Base-by-base conservation (phyloP, 768 basidiomycete species). In the Rhizopogon rudus region DNA sequence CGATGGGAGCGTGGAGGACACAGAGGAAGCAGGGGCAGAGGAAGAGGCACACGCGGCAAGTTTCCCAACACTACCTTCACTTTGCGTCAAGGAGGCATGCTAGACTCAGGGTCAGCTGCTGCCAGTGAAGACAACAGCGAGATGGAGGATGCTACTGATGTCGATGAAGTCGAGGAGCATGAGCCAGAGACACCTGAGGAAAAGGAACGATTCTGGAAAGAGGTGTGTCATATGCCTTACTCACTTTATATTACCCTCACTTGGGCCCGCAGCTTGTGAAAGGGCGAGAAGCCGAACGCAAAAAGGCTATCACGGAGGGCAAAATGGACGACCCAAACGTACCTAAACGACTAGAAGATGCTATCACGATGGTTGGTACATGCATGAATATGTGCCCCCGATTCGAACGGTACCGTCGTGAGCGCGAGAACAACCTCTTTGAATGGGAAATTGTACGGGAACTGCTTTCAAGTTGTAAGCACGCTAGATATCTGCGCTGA, bases 301-400 rank as follows among this genome's bases (percentile, higher is more conserved):
- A 85, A 67, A 77, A 72, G 46, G 88, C 88, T 14, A 93, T 97
- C 52, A 78, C 84, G 0, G 82, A 87, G 37, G 92, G 93, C 6
- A 86, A 89, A 64, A 93, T 97, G 82, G 88, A 91, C 58, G 92
- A 93, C 65, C 94, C 93, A 0, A 65, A 80, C 41, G 85, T 86
- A 9, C 84, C 88, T 2, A 87, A 88, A 65, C 79, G 87, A 13
- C 78, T 97, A 2, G 91, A 91, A 61, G 87, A 96, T 60, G 94
- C 95, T 16, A 93, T 95, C 53, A 87, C 87, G n/a, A 87, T 98
- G 67, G 82, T 91, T 13, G 95, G 95, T 22, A 95, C 93, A 1
- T 98, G 96, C 65, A 72, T 78, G 74, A 87, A 91, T 57, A 97
- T 98, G 93, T 98, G 95, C 66, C 94, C 95, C 3, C 83, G 88